A percentile compares a stretch with the other conserved stretches of the same genome.
These are phyloP conservation scores for Ascochyta koolunga DNA, from an alignment of 2,329 filamentous ascomycete genomes.

Conservation along the genomic window DNA sequence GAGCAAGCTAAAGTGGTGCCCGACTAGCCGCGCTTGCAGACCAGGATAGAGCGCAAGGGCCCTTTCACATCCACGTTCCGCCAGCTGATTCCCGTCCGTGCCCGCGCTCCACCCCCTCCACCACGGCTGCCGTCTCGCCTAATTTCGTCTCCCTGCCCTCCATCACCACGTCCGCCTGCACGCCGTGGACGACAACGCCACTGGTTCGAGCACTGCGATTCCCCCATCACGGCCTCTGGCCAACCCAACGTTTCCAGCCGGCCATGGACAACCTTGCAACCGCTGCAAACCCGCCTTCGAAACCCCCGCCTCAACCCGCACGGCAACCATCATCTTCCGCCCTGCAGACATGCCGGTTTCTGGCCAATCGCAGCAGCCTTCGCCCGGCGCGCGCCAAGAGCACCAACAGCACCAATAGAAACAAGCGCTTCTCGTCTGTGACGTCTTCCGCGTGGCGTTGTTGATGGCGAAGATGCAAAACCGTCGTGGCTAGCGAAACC, in stretches of 20 bases:
- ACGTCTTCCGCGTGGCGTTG: not conserved
- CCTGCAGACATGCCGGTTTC: not conserved
- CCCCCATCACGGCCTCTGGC: not conserved
- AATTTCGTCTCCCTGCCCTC: not conserved
- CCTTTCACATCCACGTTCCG: slow-evolving; percentile 1
- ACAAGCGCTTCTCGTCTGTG: not conserved
- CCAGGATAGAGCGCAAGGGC: not conserved
- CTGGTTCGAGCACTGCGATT: not conserved
- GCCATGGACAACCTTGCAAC: not conserved
- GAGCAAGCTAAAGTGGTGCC: slow-evolving; percentile 1
- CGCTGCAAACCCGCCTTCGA: not conserved
- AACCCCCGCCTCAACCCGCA: not conserved
- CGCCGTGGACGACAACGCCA: too few species aligned
- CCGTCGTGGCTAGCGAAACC: not conserved
- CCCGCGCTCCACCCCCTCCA: slow-evolving; percentile 17
- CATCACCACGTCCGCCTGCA: too few species aligned
- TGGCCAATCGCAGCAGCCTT: not conserved
- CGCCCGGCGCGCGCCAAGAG: not conserved
- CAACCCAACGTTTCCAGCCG: not conserved
- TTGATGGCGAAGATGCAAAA: not conserved
- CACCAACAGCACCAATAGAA: slow-evolving; percentile 6
- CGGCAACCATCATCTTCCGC: not conserved
- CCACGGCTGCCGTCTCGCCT: slow-evolving; percentile 10
- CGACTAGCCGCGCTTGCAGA: not conserved
- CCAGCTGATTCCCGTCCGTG: slow-evolving; percentile 3